Conservation (phyloP, 2,329 filamentous ascomycete genomes). For the Hypoxylon sp. region DNA sequence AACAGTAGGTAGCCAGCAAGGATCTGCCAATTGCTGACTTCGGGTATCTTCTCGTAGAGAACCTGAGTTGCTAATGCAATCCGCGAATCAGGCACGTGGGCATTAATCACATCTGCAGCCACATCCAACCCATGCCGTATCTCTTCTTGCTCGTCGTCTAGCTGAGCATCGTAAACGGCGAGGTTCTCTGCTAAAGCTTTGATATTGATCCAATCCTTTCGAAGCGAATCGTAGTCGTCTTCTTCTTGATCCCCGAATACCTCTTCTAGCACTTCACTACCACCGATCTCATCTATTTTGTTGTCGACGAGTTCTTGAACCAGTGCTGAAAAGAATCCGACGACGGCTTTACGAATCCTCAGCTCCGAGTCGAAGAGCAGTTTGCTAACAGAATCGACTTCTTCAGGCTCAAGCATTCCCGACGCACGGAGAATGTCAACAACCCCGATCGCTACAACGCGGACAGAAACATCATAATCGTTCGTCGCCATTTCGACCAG, state of each 20-base stretch:
- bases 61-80: slow-evolving; percentile 89
- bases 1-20: slow-evolving; percentile 92
- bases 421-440: slow-evolving; percentile 86
- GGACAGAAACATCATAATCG: slow-evolving; percentile 85
- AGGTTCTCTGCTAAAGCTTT: slow-evolving; percentile 92
- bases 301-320: slow-evolving; percentile 85
- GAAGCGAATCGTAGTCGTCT: slow-evolving; percentile 82
- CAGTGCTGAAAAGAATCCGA: slow-evolving; percentile 90
- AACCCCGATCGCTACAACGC: slow-evolving; percentile 84
- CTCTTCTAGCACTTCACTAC: slow-evolving; percentile 82
- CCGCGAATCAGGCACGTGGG: slow-evolving; percentile 79
- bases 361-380: slow-evolving; percentile 91
- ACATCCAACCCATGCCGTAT: slow-evolving; percentile 64
- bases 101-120: slow-evolving; percentile 71
- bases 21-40: slow-evolving; percentile 88
- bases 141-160: slow-evolving; percentile 69
- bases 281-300: slow-evolving; percentile 87
- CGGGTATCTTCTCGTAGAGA: slow-evolving; percentile 84
- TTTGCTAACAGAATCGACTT: slow-evolving; percentile 89
- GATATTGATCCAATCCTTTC: slow-evolving; percentile 88
- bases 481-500: slow-evolving; percentile 93
- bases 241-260: slow-evolving; percentile 78
- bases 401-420: slow-evolving; percentile 89
- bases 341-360: slow-evolving; percentile 88
- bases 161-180: slow-evolving; percentile 82